Percentiles rank a stretch among this genome's conserved stretches.
Evolutionary conservation across 768 basidiomycete species (phyloP).

Genomic region (Mycena rebaudengoi): DNA sequence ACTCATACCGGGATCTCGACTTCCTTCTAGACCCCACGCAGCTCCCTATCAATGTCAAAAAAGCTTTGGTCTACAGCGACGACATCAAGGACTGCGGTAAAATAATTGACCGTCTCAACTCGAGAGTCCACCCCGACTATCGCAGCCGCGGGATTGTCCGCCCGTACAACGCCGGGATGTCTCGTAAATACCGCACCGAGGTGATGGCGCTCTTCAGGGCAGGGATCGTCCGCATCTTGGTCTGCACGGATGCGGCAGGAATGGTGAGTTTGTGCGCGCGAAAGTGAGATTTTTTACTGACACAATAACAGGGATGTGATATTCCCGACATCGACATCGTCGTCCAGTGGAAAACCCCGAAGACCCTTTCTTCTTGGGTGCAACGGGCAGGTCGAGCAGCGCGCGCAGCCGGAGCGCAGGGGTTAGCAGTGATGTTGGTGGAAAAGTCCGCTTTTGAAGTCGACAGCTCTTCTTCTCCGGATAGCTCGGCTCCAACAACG

Average conservation of each 20-base stretch:
- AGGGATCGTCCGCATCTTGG: slow-evolving; percentile 35
- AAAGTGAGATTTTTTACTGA: neutral
- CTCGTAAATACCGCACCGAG: slow-evolving; percentile 24
- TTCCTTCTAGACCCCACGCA: no score
- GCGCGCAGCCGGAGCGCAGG: slow-evolving; percentile 21
- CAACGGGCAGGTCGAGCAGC: slow-evolving; percentile 45
- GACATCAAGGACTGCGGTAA: slow-evolving; percentile 34
- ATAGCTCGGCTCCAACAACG: neutral
- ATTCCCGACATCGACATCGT: slow-evolving; percentile 45
- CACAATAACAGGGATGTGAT: slow-evolving; percentile 37
- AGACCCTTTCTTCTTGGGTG: slow-evolving; percentile 37
- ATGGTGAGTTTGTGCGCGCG: slow-evolving; percentile 34
- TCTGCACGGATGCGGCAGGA: slow-evolving; percentile 48
- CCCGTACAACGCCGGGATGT: slow-evolving; percentile 36
- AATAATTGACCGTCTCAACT: slow-evolving; percentile 35
- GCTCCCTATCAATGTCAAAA: no score
- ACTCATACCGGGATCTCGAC: slow-evolving; percentile 41
- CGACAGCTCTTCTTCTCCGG: neutral
- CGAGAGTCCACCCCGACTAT: slow-evolving; percentile 11
- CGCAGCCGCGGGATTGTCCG: slow-evolving; percentile 31
- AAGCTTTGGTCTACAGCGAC: neutral
- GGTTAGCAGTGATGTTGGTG: slow-evolving; percentile 38
- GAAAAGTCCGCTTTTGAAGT: slow-evolving; percentile 21
- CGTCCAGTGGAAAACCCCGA: slow-evolving; percentile 46
- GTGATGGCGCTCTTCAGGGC: slow-evolving; percentile 37